Base-by-base conservation (phyloP, 371 early-diverging fungal species). In the Mortierella sp. region DNA sequence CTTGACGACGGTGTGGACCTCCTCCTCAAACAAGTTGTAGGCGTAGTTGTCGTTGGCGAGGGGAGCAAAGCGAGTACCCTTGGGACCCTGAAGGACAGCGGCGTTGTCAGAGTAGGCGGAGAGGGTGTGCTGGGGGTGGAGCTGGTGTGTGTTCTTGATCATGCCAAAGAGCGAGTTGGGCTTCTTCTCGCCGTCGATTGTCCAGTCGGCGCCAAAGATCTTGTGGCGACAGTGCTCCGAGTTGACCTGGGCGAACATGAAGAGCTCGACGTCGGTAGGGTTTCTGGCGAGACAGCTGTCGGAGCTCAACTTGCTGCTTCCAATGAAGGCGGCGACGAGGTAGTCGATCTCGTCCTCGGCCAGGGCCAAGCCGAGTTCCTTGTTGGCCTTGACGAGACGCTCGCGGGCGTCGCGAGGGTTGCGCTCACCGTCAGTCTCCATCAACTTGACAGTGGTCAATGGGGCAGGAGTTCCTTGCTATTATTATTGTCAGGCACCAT, bases 181-280 rank as follows among this genome's bases (percentile, higher is more conserved):
- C 85, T 92, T 91, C 53, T 90, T 87, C 68, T 91, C 87, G 37
- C 95, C 95, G 80, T 98, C 97, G 67, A 99, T 95, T 11, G 95
- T 96, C 99, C 99, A 99, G 66, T 95, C 90, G 24, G 98, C 98
- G 67, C 95, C 90, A 89, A 99, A 99, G 74, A 99, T 97, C 92
- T 99, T 98, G 93, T 99, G 99, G 22, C 99, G 92, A 88, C 99
- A 99, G 87, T 99, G 99, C 89, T 99, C 99, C 44, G 97, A 97
- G 87, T 99, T 98, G 84, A 99, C 98, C 85, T 98, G 99, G 53
- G 98, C 98, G 94, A 99, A 99, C 99, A 99, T 99, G 91, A 99
- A 96, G 58, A 99, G 90, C 88, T 98, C 98, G 4, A 96, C 97
- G 82, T 99, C 98, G n/a, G 99, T 98, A 11, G 98, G 98, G 76